Evolutionary conservation across 1,284 basidiomycete genomes (phyloP).

Genomic region (Boletus smithii): DNA sequence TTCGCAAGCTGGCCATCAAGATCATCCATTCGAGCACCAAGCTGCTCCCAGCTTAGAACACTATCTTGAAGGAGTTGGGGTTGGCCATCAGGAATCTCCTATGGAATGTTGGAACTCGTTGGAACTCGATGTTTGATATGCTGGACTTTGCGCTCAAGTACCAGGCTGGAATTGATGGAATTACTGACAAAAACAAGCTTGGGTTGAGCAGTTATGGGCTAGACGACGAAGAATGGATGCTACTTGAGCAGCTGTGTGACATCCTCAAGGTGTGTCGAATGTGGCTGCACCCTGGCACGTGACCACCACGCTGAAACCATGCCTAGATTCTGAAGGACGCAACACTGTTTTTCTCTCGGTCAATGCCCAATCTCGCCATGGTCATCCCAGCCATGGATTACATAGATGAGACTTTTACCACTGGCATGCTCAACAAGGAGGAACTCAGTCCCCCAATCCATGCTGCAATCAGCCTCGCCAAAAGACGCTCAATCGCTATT

Average conservation of each 20-base stretch:
- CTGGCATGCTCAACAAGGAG: slow-evolving; percentile 7
- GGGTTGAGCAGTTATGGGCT: slow-evolving; percentile 20
- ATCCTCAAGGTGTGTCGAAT: background rate
- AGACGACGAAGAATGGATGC: background rate
- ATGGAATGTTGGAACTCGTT: background rate
- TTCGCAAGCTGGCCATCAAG: background rate
- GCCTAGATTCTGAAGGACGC: slow-evolving; percentile 27
- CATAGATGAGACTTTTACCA: slow-evolving; percentile 21
- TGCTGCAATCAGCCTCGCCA: slow-evolving; percentile 21
- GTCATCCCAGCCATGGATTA: slow-evolving; percentile 32
- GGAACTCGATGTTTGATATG: slow-evolving; percentile 7
- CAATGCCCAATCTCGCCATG: slow-evolving; percentile 21
- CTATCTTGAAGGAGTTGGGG: background rate
- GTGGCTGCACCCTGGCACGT: background rate
- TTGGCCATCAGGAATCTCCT: background rate
- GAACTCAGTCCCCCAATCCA: slow-evolving; percentile 6
- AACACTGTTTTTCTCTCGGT: slow-evolving; percentile 24
- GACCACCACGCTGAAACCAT: background rate
- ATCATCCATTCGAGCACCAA: slow-evolving; percentile 21
- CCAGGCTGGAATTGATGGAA: background rate
- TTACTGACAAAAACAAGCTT: background rate
- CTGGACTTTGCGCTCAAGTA: slow-evolving; percentile 27
- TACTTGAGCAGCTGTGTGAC: background rate
- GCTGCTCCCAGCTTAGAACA: background rate
- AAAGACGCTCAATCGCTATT: slow-evolving; percentile 30